Evolutionary conservation across 83 land plant species (phyloP), one percentile per base, ranked within the genome.

Genomic region (Thuja plicata): DNA sequence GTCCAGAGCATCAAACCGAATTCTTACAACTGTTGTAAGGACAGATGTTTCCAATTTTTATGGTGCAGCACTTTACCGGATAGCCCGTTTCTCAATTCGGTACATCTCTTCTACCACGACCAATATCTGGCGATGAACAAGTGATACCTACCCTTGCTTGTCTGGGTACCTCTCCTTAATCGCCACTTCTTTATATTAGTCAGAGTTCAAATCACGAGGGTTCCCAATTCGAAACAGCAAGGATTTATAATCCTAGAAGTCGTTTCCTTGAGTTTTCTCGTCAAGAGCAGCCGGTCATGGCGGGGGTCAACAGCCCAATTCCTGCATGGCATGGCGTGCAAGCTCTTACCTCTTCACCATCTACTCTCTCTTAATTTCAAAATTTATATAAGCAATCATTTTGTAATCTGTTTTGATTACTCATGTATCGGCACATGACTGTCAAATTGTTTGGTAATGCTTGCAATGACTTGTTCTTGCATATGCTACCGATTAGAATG

Each of bases 1-100:
- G 37, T 52, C 62, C 0, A 85, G 86, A 85, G 86, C 62, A 43
- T 85, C 86, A 30, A 85, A 85, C 40, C 54, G 37, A 43, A 41
- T 48, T 6, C 60, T 34, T 27, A 84, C 57, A 32, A 48, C 57
- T 46, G 57, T 84, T 84, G 16, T 32, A 17, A 8, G n/a, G 34
- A 50, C 86, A n/a, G 57, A 84, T 17, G 35, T 34, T 17, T 45
- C 57, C 1, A 84, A 84, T 45, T 84, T 84, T 27, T 13, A 84
- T 84, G 86, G 40, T 78, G 15, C 81, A 78, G 3, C 81, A 37
- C 81, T 57, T 57, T 57, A 57, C 66, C 5, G 66, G 66, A 57
- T 57, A 19, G 66, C 66, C 66, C 66, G 19, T 17, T 57, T 19
- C 66, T 57, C 24, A 2, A 15, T 17, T 0, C 10, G 16, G 16